Percentiles rank a stretch among this genome's conserved stretches.
phyloP scores from a whole-genome alignment of 129 eudicot genomes.

The Solidago caesia region DNA sequence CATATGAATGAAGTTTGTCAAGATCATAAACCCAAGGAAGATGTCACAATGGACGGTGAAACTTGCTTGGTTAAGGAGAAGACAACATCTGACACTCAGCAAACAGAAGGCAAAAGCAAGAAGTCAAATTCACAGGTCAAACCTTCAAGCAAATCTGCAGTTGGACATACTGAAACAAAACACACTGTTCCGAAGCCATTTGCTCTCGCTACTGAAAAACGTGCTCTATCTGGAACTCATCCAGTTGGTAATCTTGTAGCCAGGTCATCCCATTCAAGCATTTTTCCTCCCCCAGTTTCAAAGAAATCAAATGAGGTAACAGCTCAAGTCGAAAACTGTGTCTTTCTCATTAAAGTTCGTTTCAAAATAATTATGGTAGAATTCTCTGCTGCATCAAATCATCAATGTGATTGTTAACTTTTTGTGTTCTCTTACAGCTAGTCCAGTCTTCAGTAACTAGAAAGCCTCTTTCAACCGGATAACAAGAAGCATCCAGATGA shows the following conservation, averaged over 20 bases:
- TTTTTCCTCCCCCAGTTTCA: constrained; percentile 24
- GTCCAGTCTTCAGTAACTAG: constrained; percentile 37
- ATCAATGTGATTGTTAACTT: background rate
- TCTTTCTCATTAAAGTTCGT: background rate
- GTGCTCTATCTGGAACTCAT: constrained; percentile 60
- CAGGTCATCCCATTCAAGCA: constrained; percentile 38
- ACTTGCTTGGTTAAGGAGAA: constrained; percentile 41
- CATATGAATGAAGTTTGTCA: constrained; percentile 30
- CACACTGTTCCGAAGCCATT: constrained; percentile 75
- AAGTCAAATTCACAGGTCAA: constrained; percentile 38
- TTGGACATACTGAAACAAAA: constrained; percentile 50
- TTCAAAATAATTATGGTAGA: background rate
- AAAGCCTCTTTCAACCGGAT: constrained; percentile 78
- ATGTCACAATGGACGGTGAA: constrained; percentile 30
- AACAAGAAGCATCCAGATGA: constrained; percentile 84
- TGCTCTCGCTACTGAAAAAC: constrained; percentile 88
- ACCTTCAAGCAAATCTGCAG: constrained; percentile 39
- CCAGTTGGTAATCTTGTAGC: constrained; percentile 39
- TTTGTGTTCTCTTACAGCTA: constrained; percentile 12
- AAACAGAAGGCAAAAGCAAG: constrained; percentile 42
- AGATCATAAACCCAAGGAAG: constrained; percentile 30
- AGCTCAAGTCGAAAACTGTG: background rate
- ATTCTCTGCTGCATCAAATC: constrained; percentile 9
- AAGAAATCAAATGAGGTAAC: constrained; percentile 53
- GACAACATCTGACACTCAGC: constrained; percentile 33